Evolutionary conservation across 768 basidiomycete species (phyloP), one percentile per base, ranked within the genome.

Genomic region (Tylopilus subfusipes): DNA sequence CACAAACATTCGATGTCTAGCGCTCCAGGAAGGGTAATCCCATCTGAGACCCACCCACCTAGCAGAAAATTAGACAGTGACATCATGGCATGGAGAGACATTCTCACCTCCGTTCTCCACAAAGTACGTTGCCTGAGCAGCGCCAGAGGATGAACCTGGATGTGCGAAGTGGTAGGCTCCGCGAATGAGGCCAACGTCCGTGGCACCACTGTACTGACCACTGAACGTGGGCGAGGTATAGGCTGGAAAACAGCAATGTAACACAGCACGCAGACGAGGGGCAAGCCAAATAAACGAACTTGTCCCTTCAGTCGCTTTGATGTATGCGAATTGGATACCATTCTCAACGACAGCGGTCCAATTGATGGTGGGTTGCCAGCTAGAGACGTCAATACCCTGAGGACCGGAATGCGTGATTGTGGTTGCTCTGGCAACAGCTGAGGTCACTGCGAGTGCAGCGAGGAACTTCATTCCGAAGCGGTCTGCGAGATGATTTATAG

Each of bases 301-400:
- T n/a, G 74, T 81, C 9, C 79, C 79, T 63, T 86, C 83, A 4
- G 84, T 86, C 11, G 84, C 84, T 64, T 86, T 86, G 76, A 86
- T 85, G 61, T 76, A 85, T 3, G 71, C 81, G 61, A 84, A 86
- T 13, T 71, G 53, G 29, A 83, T 65, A 7, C 82, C 83, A 54
- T 79, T 80, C 13, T 74, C 63, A 55, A 72, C 76, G 56, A 83
- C 79, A 2, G 74, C 72, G 39, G 62, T 69, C 82, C 82, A 85
- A 64, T 84, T 69, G 36, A 85, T 65, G 57, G 56, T 62, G 14
- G 73, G 62, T 55, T 85, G 83, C 45, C 70, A 77, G 61, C 62
- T 46, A 5, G 82, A 83, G 51, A 85, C 78, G 57, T 85, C 83
- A 46, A 83, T 80, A 18, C 82, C 83, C 51, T 73, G 63, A 27